phyloP scores from a whole-genome alignment of 2,329 filamentous ascomycete species.

The Septoria linicola region DNA sequence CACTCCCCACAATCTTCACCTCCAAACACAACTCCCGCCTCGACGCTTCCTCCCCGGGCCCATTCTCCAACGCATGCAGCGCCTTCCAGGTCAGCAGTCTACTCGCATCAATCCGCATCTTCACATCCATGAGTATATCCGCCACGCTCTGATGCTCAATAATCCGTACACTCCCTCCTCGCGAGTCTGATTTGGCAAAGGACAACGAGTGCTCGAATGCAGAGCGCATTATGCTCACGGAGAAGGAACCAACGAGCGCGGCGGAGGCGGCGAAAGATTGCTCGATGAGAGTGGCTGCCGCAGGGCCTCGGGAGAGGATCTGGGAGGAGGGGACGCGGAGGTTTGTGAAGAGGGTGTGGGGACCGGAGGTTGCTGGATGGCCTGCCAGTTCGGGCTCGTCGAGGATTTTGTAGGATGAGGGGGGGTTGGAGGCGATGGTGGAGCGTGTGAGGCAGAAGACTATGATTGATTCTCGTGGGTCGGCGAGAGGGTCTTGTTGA shows the following conservation, averaged over 20 bases:
- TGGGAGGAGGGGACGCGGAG: conserved; percentile 79
- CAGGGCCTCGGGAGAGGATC: conserved; percentile 55
- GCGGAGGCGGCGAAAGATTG: conserved; percentile 48
- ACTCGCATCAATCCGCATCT: conserved; percentile 53
- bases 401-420: conserved; percentile 48
- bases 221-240: conserved; percentile 54
- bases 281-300: conserved; percentile 46
- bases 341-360: conserved; percentile 79
- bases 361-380: conserved; percentile 51
- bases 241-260: conserved; percentile 56
- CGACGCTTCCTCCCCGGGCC: conserved; percentile 42
- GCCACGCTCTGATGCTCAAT: conserved; percentile 53
- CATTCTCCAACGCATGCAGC: conserved; percentile 46
- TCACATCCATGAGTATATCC: conserved; percentile 54
- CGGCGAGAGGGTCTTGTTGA: conserved; percentile 19
- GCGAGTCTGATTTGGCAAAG: conserved; percentile 51
- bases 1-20: conserved; percentile 55
- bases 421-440: conserved; percentile 48
- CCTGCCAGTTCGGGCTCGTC: conserved; percentile 49
- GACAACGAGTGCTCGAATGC: conserved; percentile 53
- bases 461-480: conserved; percentile 45
- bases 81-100: conserved; percentile 56
- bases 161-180: conserved; percentile 49
- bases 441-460: conserved; percentile 53
- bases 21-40: conserved; percentile 50